These are phyloP conservation scores for Cordyceps militaris DNA, from an alignment of 2,329 filamentous ascomycete species.

Conservation along the genomic window DNA sequence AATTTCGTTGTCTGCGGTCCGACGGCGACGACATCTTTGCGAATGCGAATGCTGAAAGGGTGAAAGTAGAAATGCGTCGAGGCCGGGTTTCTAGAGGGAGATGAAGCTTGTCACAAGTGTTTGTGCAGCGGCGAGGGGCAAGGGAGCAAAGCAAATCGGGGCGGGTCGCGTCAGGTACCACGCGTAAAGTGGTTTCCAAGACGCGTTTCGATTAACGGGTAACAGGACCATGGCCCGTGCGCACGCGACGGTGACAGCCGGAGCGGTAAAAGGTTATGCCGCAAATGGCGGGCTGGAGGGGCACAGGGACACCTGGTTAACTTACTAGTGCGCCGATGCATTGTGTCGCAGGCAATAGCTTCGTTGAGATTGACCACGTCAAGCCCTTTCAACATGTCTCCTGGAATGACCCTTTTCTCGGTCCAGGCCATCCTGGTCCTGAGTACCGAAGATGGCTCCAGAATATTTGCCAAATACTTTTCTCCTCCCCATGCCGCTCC, in stretches of 20 bases:
- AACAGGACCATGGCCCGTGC: conserved; percentile 19
- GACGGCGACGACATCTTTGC: conserved; percentile 36
- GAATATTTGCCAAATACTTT: conserved; percentile 95
- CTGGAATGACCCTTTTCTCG: conserved; percentile 68
- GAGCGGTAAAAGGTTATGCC: conserved; percentile 28
- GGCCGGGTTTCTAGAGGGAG: neutral
- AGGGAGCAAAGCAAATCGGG: conserved; percentile 12
- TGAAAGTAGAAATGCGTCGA: conserved; percentile 9
- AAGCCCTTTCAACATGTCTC: conserved; percentile 49
- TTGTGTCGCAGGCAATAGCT: conserved; percentile 9
- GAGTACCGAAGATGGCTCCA: conserved; percentile 77
- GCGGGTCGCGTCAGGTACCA: conserved; percentile 20
- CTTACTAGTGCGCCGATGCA: conserved; percentile 1
- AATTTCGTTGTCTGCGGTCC: conserved; percentile 43
- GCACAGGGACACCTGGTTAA: conserved; percentile 14
- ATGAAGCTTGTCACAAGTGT: conserved; percentile 18
- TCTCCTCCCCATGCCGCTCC: conserved; percentile 48
- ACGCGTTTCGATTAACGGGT: conserved; percentile 17
- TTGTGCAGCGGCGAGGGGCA: conserved; percentile 18
- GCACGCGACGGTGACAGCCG: conserved; percentile 16
- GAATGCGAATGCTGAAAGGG: conserved; percentile 9
- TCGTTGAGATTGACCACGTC: conserved; percentile 5
- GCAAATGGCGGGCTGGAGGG: conserved; percentile 14
- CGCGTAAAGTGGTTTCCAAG: conserved; percentile 36
- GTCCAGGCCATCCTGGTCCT: conserved; percentile 74